Evolutionary conservation across 495 filamentous ascomycete species (phyloP).

Genomic region (Immersiella caudata): DNA sequence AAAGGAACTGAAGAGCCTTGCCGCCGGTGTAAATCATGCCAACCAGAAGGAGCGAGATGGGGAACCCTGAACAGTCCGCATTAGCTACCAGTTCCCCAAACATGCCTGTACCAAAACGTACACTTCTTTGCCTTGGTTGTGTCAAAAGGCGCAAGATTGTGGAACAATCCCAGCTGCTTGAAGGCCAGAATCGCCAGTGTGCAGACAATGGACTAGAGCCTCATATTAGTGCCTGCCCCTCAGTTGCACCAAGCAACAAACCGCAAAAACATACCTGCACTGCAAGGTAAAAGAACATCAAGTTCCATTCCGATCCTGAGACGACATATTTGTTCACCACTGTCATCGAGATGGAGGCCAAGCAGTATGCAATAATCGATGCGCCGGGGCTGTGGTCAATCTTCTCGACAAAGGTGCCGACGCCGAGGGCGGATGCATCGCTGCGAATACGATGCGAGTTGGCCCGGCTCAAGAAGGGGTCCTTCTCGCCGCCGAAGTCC

Average conservation of each 20-base stretch:
- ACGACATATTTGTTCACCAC: slow-evolving; percentile 99
- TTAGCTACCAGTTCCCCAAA: slow-evolving; percentile 28
- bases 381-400: slow-evolving; percentile 72
- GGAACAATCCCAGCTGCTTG: slow-evolving; percentile 83
- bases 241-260: neutral
- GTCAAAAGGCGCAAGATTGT: slow-evolving; percentile 84
- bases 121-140: slow-evolving; percentile 89
- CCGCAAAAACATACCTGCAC: slow-evolving; percentile 69
- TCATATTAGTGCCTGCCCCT: neutral
- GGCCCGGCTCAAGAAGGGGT: slow-evolving; percentile 51
- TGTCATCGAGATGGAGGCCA: slow-evolving; percentile 96
- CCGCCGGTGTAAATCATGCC: slow-evolving; percentile 99
- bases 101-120: slow-evolving; percentile 44
- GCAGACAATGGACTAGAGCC: slow-evolving; percentile 82
- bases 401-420: slow-evolving; percentile 46
- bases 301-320: slow-evolving; percentile 85
- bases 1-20: slow-evolving; percentile 95
- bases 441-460: slow-evolving; percentile 50
- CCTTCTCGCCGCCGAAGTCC: slow-evolving; percentile 58
- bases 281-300: slow-evolving; percentile 93
- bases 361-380: slow-evolving; percentile 88
- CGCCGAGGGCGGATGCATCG: slow-evolving; percentile 39
- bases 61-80: slow-evolving; percentile 72
- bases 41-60: slow-evolving; percentile 93
- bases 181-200: slow-evolving; percentile 82